phyloP scores from a whole-genome alignment of 2,329 filamentous ascomycete genomes.

The Mycosphaerelloides madeirae region DNA sequence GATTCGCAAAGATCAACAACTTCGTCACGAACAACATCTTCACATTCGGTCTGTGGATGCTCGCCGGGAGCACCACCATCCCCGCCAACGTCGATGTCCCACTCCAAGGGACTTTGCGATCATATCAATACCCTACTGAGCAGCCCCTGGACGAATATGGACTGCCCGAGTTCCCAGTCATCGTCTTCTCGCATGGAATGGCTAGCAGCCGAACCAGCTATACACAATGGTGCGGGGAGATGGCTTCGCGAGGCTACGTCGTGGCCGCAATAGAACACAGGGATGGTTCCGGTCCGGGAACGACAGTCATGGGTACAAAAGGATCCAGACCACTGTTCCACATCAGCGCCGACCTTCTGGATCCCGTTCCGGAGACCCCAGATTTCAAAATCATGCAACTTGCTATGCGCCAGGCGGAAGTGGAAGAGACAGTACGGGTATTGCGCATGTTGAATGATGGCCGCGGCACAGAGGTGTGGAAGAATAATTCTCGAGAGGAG shows the following conservation, averaged over 20 bases:
- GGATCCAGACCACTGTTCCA: constrained; percentile 36
- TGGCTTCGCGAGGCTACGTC: constrained; percentile 43
- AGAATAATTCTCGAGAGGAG: constrained; percentile 47
- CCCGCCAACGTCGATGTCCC: constrained; percentile 43
- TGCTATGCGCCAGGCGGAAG: constrained; percentile 43
- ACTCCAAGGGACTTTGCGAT: constrained; percentile 30
- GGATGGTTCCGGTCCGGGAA: constrained; percentile 44
- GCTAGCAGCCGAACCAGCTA: constrained; percentile 43
- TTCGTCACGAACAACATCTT: constrained; percentile 36
- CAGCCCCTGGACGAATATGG: constrained; percentile 29
- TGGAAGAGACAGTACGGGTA: constrained; percentile 42
- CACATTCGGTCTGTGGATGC: constrained; percentile 38
- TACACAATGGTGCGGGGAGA: constrained; percentile 43
- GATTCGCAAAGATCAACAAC: constrained; percentile 38
- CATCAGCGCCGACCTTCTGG: constrained; percentile 34
- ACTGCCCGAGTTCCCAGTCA: constrained; percentile 36
- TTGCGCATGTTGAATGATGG: constrained; percentile 39
- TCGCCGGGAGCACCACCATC: constrained; percentile 40
- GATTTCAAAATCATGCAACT: constrained; percentile 42
- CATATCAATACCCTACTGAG: constrained; percentile 19
- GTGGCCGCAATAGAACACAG: constrained; percentile 46
- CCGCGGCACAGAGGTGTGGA: constrained; percentile 31
- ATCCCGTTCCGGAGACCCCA: constrained; percentile 23
- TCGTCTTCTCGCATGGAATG: constrained; percentile 47
- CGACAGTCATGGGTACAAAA: constrained; percentile 35